Conservation (phyloP, 257 asterid genomes). For the Cruciata laevipes region DNA sequence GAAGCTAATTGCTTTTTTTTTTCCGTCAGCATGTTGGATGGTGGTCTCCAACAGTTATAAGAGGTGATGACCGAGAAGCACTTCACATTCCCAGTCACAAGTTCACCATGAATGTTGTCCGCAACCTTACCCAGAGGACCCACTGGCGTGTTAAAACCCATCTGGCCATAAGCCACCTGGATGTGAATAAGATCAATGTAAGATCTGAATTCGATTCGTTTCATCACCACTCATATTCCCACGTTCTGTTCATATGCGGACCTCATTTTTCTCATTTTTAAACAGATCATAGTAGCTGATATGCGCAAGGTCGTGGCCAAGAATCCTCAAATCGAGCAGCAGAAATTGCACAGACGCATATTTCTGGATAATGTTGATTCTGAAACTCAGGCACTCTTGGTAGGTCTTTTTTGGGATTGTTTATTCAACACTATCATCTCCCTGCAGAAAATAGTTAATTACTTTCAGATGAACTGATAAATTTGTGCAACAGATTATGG, state of each 20-base stretch:
- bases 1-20: neutral
- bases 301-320: constrained; percentile 37
- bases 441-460: neutral
- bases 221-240: neutral
- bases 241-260: neutral
- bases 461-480: neutral
- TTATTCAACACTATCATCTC: neutral
- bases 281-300: constrained; percentile 27
- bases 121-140: constrained; percentile 35
- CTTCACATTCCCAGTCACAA: constrained; percentile 34
- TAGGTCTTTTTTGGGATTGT: neutral
- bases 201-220: constrained; percentile 8
- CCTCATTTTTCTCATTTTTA: neutral
- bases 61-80: constrained; percentile 41
- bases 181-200: constrained; percentile 29
- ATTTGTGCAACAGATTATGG: constrained; percentile 21
- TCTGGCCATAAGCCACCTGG: constrained; percentile 32
- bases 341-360: constrained; percentile 30
- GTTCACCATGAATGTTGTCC: constrained; percentile 22
- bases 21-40: constrained; percentile 31
- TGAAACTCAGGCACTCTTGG: constrained; percentile 29
- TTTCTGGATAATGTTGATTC: constrained; percentile 26
- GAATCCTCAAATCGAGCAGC: constrained; percentile 34
- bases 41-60: constrained; percentile 36
- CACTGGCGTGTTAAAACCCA: constrained; percentile 37